Evolutionary conservation across 805 yeast genomes (phyloP), one percentile per base, ranked within the genome.

Genomic region (Komagataella pastoris): DNA sequence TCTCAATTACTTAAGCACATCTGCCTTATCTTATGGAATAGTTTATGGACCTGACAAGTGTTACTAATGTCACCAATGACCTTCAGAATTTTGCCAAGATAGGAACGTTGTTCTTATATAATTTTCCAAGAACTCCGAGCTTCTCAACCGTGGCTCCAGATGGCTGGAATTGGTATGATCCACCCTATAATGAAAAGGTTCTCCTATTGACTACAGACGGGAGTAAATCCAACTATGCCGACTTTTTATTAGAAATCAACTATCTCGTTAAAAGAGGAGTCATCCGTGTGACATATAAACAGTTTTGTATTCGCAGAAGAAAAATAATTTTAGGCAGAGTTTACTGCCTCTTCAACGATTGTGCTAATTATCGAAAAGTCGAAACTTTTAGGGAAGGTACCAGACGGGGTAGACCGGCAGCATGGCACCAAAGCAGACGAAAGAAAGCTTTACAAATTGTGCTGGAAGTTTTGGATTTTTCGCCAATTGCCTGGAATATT

Each of bases 131-230:
- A 1, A 56, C 67, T 3, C 65, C 68, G 0, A 63, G 68, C 12
- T 66, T 66, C 3, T 76, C 75, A 0, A 40, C 66, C 0, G 53
- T 52, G 7, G 69, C 75, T 0, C 68, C 68, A 5, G 75, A 67
- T 58, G 72, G 69, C 1, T 81, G 86, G 85, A 57, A 49, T 49
- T 80, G 85, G 86, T 63, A 79, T 14, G 80, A 79, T 54, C 65
- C 76, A 7, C 76, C 76, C 17, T 66, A 58, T 54, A 60, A 54
- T 47, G 56, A 56, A n/a, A 48, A 52, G 17, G 46, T 19, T 6
- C 70, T 3, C 50, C 54, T 17, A 12, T 43, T 30, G 43, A 17
- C 5, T 43, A 54, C 21, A 3, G 14, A 30, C 10, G 49, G 47
- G 2, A 49, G 48, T 40, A 50, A 17, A 43, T 54, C 18, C 53